Evolutionary conservation across 1,139 yeast genomes (phyloP).

Genomic region (Sugiyamaella neomexicana): DNA sequence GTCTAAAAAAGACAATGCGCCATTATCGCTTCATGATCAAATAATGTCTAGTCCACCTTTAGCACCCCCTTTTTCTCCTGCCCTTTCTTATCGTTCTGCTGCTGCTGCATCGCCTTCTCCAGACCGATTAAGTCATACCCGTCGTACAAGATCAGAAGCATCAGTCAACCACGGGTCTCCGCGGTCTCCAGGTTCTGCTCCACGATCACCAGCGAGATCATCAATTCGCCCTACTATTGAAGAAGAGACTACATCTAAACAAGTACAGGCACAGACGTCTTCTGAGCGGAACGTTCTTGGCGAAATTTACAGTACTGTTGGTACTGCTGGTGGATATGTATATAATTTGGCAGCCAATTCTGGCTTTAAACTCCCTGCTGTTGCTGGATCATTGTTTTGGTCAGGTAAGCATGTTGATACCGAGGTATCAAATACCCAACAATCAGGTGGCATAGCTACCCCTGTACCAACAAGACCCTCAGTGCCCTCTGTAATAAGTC

Average conservation of each 20-base stretch:
- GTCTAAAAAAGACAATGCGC: conserved; percentile 5
- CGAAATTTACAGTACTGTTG: conserved; percentile 8
- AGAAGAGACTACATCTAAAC: neutral
- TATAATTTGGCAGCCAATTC: conserved; percentile 12
- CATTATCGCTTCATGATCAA: conserved; percentile 11
- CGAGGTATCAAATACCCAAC: neutral
- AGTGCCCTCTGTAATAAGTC: neutral
- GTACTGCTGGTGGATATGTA: conserved; percentile 13
- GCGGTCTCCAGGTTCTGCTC: neutral
- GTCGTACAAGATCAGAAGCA: neutral
- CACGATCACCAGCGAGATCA: neutral
- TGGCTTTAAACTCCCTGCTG: conserved; percentile 7
- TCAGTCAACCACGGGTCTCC: neutral
- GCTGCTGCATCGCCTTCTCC: conserved; percentile 6
- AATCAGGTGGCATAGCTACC: neutral
- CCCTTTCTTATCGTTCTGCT: neutral
- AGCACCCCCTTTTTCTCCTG: neutral
- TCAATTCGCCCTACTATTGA: neutral
- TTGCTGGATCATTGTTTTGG: neutral
- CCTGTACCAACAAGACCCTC: neutral
- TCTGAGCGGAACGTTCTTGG: conserved; percentile 1
- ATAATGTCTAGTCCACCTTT: conserved; percentile 5
- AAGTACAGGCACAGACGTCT: neutral
- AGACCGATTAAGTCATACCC: neutral
- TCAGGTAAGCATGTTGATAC: neutral